Percentiles rank a stretch among this genome's conserved stretches.
phyloP scores from a whole-genome alignment of 2,329 filamentous ascomycete species.

The Ophiostoma australiae region DNA sequence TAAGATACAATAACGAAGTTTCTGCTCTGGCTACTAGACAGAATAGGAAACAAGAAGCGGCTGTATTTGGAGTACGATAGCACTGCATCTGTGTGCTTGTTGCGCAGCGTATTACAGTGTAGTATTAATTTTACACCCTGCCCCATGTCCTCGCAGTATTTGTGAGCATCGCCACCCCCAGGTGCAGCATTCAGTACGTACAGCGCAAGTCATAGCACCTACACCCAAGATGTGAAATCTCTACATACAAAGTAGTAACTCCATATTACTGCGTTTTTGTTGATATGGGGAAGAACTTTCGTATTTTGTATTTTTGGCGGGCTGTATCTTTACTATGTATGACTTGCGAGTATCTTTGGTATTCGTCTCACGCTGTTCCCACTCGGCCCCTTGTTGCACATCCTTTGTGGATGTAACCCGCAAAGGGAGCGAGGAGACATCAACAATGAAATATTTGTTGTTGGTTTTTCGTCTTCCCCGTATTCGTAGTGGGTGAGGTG shows the following conservation, averaged over 20 bases:
- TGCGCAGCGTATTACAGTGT: not conserved
- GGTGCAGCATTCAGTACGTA: constrained; percentile 1
- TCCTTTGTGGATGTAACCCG: constrained; percentile 8
- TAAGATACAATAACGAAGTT: not conserved
- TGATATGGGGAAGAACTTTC: not conserved
- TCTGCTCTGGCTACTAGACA: not conserved
- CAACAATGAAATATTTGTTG: not conserved
- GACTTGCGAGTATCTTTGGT: not conserved
- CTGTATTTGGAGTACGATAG: not conserved
- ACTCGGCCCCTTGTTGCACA: constrained; percentile 5
- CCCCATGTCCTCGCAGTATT: constrained; percentile 2
- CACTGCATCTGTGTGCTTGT: not conserved
- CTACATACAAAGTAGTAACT: not conserved
- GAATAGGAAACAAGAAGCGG: constrained; percentile 7
- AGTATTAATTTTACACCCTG: not conserved
- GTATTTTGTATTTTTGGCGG: not conserved
- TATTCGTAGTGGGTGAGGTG: constrained; percentile 2
- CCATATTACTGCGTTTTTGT: not conserved
- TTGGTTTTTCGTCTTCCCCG: constrained; percentile 13
- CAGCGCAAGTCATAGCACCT: constrained; percentile 4
- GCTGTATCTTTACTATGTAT: not conserved
- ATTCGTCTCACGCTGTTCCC: not conserved
- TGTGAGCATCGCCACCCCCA: constrained; percentile 10
- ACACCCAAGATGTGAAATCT: not conserved
- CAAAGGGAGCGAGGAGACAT: not conserved